Evolutionary conservation across 495 filamentous ascomycete genomes (phyloP).

Genomic region (Rhypophila decipiens): DNA sequence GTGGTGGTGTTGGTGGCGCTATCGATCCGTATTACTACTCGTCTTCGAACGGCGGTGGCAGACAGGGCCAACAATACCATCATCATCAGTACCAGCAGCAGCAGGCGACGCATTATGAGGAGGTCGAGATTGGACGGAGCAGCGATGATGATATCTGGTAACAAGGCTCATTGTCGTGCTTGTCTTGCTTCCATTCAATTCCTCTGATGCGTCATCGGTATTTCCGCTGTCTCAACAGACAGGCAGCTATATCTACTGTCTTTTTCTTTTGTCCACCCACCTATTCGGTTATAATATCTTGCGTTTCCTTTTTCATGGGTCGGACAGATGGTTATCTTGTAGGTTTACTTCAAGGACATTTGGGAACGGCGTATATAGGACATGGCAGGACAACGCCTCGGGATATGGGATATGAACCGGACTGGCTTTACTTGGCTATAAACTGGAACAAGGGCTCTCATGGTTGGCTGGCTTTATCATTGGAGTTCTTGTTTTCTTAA

Average conservation of each 20-base stretch:
- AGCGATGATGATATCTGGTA: constrained; percentile 19
- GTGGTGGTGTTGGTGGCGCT: background rate
- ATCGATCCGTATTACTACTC: too few relatives aligned
- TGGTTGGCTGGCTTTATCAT: constrained; percentile 1
- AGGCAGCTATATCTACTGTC: background rate
- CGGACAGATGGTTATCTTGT: too few relatives aligned
- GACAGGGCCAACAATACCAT: background rate
- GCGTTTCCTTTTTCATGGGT: too few relatives aligned
- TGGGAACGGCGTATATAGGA: background rate
- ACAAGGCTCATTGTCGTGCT: background rate
- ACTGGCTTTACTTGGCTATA: too few relatives aligned
- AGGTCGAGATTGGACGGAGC: constrained; percentile 20
- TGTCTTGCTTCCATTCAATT: background rate
- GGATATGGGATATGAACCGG: too few relatives aligned
- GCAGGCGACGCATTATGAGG: constrained; percentile 13
- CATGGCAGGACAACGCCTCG: background rate
- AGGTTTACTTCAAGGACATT: background rate
- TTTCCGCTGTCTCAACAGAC: background rate
- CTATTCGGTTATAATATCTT: too few relatives aligned
- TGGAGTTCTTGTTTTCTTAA: background rate
- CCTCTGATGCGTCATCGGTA: background rate
- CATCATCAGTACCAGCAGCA: background rate
- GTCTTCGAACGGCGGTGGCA: too few relatives aligned
- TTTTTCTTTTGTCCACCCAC: too few relatives aligned
- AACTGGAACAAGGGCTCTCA: background rate